Evolutionary conservation across 306 rosid species (phyloP).

Genomic region (Dryas drummondii): DNA sequence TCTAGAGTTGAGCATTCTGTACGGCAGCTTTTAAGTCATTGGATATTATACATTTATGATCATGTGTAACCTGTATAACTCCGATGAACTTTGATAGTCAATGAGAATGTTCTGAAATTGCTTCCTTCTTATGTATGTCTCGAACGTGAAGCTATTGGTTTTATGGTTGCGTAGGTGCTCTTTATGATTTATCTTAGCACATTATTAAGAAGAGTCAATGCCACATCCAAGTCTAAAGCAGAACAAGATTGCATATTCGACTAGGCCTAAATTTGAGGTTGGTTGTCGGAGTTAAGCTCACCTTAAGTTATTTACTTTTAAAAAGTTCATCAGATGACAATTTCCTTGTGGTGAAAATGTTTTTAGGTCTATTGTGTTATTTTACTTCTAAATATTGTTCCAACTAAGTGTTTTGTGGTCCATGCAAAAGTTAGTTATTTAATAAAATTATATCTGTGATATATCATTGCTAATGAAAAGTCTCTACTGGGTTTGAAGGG

Average conservation of each 20-base stretch:
- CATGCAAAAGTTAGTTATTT: background rate
- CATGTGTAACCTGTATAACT: background rate
- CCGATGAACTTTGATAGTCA: background rate
- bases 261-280: background rate
- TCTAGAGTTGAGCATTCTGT: background rate
- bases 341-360: background rate
- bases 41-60: background rate
- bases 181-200: background rate
- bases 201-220: background rate
- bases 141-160: background rate
- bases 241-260: background rate
- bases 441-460: background rate
- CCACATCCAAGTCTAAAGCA: background rate
- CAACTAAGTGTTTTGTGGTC: slow-evolving; percentile 1
- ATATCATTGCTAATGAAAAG: background rate
- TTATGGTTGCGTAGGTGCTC: background rate
- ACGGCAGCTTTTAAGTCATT: slow-evolving; percentile 7
- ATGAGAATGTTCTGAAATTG: slow-evolving; percentile 12
- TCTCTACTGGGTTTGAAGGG: slow-evolving; percentile 16
- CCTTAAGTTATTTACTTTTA: background rate
- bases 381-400: background rate
- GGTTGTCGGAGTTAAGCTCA: background rate
- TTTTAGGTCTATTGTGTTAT: background rate
- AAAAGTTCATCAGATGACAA: background rate
- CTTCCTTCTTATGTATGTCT: slow-evolving; percentile 6